Evolutionary conservation across 495 filamentous ascomycete genomes (phyloP), one percentile per base, ranked within the genome.

Genomic region (Penicillium samsonianum): DNA sequence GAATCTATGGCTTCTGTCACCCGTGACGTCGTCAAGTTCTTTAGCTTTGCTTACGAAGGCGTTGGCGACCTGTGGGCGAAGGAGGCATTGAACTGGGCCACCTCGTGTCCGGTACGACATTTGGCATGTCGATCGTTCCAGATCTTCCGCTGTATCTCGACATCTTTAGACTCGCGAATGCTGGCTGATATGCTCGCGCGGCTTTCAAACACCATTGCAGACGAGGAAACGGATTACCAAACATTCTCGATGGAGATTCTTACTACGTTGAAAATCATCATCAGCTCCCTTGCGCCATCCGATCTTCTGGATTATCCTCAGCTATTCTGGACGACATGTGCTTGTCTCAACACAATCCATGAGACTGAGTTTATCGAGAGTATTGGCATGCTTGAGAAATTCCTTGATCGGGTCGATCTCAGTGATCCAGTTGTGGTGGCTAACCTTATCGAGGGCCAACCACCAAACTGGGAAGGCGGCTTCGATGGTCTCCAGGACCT

Each of bases 161-260:
- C 89, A 10, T 89, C 90, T 2, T 73, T 97, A 22, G 95, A 98
- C 66, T 91, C 92, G 55, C 73, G 83, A 49, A 98, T 97, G 93
- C 81, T 99, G 16, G 90, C 89, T 1, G 94, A 98, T 62, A 98
- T 98, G 90, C 83, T 99, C 19, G 91, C 88, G 45, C 80, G 95
- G 23, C 82, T 98, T 23, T 97, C 92, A 4, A 97, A 96, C 71
- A 97, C 92, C 0, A 95, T 99, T 57, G 90, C 94, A 1, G 91
- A 96, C 61, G 90, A 96, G 60, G 89, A 92, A 58, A 78, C 84
- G 0, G 92, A 97, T 72, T 92, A 96, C 48, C 91, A 96, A 63
- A 90, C 91, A 3, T 99, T 97, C 70, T 95, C 95, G 2, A 90
- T 97, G 88, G 94, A 99, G 65, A 96, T 98, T 65, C 77, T 99